A percentile compares a stretch with the other conserved stretches of the same genome.
phyloP scores from a whole-genome alignment of 2,329 filamentous ascomycete genomes.

The Alternaria dauci region DNA sequence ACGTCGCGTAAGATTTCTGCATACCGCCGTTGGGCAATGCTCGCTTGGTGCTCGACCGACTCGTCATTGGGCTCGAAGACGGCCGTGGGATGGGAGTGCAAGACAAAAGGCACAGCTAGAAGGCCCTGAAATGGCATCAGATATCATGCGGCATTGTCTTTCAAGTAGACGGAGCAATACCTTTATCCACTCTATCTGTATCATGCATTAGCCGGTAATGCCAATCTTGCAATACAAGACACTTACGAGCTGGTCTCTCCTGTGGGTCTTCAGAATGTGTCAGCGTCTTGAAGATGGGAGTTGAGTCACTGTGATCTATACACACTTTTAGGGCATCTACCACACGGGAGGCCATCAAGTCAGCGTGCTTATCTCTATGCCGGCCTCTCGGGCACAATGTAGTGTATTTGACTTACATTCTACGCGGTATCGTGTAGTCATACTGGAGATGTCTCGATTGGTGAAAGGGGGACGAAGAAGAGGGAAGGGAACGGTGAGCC shows the following conservation, averaged over 20 bases:
- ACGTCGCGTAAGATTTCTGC: conserved; percentile 95
- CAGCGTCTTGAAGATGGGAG: conserved; percentile 10
- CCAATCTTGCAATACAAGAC: not conserved
- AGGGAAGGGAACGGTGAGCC: conserved; percentile 16
- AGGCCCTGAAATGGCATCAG: conserved; percentile 55
- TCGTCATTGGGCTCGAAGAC: conserved; percentile 75
- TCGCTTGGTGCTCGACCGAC: conserved; percentile 74
- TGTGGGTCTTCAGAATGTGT: conserved; percentile 72
- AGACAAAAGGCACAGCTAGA: conserved; percentile 92
- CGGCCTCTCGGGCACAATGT: not conserved
- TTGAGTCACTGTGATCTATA: conserved; percentile 6
- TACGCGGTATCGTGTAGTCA: conserved; percentile 55
- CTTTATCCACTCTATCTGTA: conserved; percentile 89
- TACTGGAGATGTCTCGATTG: conserved; percentile 25
- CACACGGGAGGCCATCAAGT: conserved; percentile 16
- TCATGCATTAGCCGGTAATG: conserved; percentile 20
- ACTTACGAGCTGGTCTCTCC: conserved; percentile 88
- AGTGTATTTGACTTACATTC: conserved; percentile 31
- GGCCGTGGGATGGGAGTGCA: conserved; percentile 93
- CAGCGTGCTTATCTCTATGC: conserved; percentile 17
- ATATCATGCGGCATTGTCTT: not conserved
- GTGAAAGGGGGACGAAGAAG: conserved; percentile 4
- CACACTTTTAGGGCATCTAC: conserved; percentile 71
- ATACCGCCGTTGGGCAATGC: conserved; percentile 85
- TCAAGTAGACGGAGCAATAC: conserved; percentile 41